Base-by-base conservation (phyloP, 306 rosid genomes). In the Gleditsia sinensis region DNA sequence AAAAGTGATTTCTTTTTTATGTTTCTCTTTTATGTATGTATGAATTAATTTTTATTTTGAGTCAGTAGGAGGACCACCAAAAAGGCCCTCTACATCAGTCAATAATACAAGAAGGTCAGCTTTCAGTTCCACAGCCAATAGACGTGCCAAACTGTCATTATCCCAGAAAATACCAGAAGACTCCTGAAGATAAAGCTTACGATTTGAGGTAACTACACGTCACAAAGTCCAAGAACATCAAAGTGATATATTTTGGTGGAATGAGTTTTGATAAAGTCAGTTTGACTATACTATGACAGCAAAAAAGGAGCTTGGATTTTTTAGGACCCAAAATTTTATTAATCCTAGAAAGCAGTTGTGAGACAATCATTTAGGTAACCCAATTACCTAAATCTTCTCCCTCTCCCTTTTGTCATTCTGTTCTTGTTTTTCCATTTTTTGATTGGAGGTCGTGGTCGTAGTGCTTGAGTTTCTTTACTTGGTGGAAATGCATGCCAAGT, bases 91-190 rank as follows among this genome's bases (percentile, higher is more conserved):
- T 28, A 94, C 99, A 84, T 94, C 99, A 79, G 96, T 94, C 79
- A 94, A 75, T 53, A 94, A 62, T 81, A 94, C 95, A 48, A 94
- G 90, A 60, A 94, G 97, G 66, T 94, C 99, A 61, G 96, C 99
- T 67, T 94, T 92, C 55, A 92, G 91, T 79, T 94, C 97, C 61
- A 81, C 71, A 56, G 99, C 97, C 78, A 94, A 81, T 55, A 92
- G 84, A 77, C 95, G 86, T 5, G 99, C 97, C 88, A 94, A 90
- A 76, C 99, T 91, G 70, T 94, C 99, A 71, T 94, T 94, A 82
- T 94, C 99, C 99, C 97, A 94, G 71, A 94, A 94, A 72, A 92
- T 91, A 49, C 97, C 98, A 55, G 97, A 84, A 71, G 97, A 90
- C 67, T 94, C 98, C 98, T 94, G 97, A 83, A 76, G 63, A 74